A percentile compares a stretch with the other conserved stretches of the same genome.
Evolutionary conservation across 495 filamentous ascomycete genomes (phyloP).

Genomic region (Achaetomiella virescens): DNA sequence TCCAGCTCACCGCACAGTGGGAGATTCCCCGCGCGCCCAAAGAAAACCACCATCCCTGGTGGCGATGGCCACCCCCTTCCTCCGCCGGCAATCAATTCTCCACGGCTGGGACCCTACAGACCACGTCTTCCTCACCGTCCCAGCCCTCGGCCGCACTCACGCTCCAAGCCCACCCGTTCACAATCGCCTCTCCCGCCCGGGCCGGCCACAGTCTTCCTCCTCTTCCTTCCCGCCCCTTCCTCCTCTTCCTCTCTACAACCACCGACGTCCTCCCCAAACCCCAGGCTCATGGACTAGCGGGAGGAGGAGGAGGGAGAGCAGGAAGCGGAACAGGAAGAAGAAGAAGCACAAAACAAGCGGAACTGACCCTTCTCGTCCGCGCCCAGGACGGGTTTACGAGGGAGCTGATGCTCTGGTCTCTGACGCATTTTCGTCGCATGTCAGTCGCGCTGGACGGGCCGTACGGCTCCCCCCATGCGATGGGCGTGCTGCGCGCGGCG

Average conservation of each 20-base stretch:
- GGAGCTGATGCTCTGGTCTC: slow-evolving; percentile 45
- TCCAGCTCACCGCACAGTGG: slow-evolving; percentile 40
- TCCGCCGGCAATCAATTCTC: slow-evolving; percentile 29
- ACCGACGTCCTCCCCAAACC: no score
- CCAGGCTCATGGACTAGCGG: no score
- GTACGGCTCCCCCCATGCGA: slow-evolving; percentile 45
- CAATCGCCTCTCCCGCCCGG: slow-evolving; percentile 48
- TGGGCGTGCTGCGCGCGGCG: slow-evolving; percentile 31
- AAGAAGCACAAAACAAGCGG: slow-evolving; percentile 28
- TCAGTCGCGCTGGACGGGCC: slow-evolving; percentile 48
- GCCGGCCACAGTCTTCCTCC: neutral
- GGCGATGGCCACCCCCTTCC: slow-evolving; percentile 7
- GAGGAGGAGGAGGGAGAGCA: neutral
- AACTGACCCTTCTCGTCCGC: slow-evolving; percentile 48
- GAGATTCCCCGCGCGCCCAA: slow-evolving; percentile 21
- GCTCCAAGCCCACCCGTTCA: slow-evolving; percentile 54
- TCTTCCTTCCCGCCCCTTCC: slow-evolving; percentile 22
- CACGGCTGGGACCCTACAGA: slow-evolving; percentile 52
- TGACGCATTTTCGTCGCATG: slow-evolving; percentile 38
- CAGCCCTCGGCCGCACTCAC: slow-evolving; percentile 36
- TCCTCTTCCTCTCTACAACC: no score
- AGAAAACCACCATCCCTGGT: slow-evolving; percentile 3
- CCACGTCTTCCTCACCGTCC: slow-evolving; percentile 54
- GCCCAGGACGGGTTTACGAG: slow-evolving; percentile 54
- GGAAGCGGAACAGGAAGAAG: neutral